Evolutionary conservation across 345 rosid genomes (phyloP), one percentile per base, ranked within the genome.

Genomic region (Syzygium oleosum): DNA sequence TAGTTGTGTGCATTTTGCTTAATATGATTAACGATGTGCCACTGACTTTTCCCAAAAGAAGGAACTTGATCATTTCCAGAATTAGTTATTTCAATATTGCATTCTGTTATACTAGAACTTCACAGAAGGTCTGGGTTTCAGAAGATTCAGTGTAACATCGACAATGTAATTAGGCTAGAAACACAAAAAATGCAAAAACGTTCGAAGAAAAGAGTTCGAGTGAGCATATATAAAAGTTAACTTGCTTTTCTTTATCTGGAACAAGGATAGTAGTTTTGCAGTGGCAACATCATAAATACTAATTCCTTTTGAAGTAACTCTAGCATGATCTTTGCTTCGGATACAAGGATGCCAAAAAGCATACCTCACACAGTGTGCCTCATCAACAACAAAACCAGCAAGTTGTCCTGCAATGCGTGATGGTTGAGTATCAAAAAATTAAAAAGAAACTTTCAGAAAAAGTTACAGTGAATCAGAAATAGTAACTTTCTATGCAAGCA

Each of bases 301-400:
- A 22, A 46, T 27, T 38, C 38, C n/a, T 31, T 61, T 25, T 29
- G 9, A 31, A 29, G 52, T 6, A 59, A 7, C 54, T 77, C 80
- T 34, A 56, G 56, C 63, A 59, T 52, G 87, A 85, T 31, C 51
- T 59, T 59, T 59, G 65, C 65, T 59, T 84, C 56, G 51, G 21
- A 51, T 49, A 49, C 23, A 51, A 56, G 73, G 19, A 79, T 52
- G 31, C 51, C 54, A 84, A 73, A 84, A 51, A 59, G 43, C 88
- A 56, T 91, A 96, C 99, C 99, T 96, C 87, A 96, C 99, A 90
- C 99, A 92, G 84, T 97, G 98, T 85, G 98, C 96, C 93, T 97
- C 99, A 90, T 95, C 99, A 89, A 95, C 96, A 87, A 94, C 94
- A 93, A 97, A 95, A 89, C 99, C 97, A 46, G 96, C 94, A 23